Percentiles rank a stretch among this genome's conserved stretches.
These are phyloP conservation scores for Marchantia paleacea DNA, from an alignment of 225 moss, liverwort and hornwort species.

Conservation along the genomic window DNA sequence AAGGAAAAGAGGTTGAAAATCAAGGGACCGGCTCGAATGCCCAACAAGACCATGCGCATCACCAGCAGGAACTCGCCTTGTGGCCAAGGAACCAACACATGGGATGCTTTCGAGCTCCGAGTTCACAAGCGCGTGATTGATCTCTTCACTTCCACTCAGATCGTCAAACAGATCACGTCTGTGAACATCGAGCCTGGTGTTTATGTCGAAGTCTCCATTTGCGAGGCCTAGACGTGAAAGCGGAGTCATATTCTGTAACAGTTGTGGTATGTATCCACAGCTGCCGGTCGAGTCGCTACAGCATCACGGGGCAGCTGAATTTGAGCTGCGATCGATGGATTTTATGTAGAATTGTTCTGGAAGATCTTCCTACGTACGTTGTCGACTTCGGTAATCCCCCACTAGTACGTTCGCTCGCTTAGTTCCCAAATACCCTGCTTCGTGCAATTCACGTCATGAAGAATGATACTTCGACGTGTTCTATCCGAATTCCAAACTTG, in stretches of 20 bases:
- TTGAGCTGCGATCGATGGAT: no score
- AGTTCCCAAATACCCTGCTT: no score
- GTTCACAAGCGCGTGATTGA: slow-evolving; percentile 88
- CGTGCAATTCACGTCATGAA: no score
- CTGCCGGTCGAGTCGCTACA: no score
- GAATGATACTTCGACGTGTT: no score
- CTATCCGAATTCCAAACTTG: no score
- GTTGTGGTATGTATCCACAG: slow-evolving; percentile 4
- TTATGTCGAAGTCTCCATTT: slow-evolving; percentile 38
- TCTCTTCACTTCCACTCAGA: slow-evolving; percentile 71
- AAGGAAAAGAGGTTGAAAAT: slow-evolving; percentile 87
- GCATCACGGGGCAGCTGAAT: no score
- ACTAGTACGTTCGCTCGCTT: no score
- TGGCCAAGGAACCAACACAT: slow-evolving; percentile 90
- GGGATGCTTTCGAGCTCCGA: slow-evolving; percentile 66
- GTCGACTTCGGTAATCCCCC: no score
- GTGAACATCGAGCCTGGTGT: slow-evolving; percentile 75
- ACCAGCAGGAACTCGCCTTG: slow-evolving; percentile 90
- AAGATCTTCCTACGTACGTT: no score
- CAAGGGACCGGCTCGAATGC: slow-evolving; percentile 89
- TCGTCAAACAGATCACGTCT: slow-evolving; percentile 81
- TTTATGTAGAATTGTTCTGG: no score
- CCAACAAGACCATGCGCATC: slow-evolving; percentile 79
- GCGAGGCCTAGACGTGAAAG: slow-evolving; percentile 25
- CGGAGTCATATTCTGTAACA: not conserved